Percentiles rank a stretch among this genome's conserved stretches.
Evolutionary conservation across 2,329 filamentous ascomycete genomes (phyloP).

Genomic region (Meredithiella fracta): DNA sequence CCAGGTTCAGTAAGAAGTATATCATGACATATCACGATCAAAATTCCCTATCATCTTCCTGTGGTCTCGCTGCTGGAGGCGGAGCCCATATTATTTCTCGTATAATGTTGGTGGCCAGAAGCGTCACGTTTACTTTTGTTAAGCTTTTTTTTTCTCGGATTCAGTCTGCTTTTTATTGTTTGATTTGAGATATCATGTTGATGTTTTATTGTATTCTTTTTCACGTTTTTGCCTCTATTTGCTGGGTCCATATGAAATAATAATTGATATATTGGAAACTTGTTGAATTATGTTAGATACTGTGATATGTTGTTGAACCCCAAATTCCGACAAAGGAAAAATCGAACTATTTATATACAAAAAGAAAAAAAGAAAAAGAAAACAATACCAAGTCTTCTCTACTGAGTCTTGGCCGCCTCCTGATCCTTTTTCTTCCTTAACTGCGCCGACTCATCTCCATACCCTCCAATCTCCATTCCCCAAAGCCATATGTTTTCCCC

Average conservation of each 20-base stretch:
- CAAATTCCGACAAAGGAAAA: too few species aligned
- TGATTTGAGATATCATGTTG: conserved; percentile 10
- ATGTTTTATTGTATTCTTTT: neutral
- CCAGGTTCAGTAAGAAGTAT: conserved; percentile 43
- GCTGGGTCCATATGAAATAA: neutral
- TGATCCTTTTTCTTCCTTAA: conserved; percentile 1
- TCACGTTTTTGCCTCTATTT: neutral
- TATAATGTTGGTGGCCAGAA: neutral
- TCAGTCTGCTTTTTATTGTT: neutral
- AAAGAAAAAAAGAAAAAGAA: too few species aligned
- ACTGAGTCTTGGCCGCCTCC: neutral
- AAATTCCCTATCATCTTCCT: neutral
- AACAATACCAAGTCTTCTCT: too few species aligned
- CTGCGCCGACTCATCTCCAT: conserved; percentile 35
- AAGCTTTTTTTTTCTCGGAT: neutral
- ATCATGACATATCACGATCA: neutral
- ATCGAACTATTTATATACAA: too few species aligned
- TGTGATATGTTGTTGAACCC: too few species aligned
- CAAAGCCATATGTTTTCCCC: conserved; percentile 44
- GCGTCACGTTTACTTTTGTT: neutral
- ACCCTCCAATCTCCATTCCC: conserved; percentile 38
- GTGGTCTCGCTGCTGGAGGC: neutral
- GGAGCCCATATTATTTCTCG: neutral
- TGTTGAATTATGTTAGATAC: too few species aligned
- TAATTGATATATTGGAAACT: neutral